These are phyloP conservation scores for Lyophyllum decastes DNA, from an alignment of 768 basidiomycete species.

Conservation along the genomic window DNA sequence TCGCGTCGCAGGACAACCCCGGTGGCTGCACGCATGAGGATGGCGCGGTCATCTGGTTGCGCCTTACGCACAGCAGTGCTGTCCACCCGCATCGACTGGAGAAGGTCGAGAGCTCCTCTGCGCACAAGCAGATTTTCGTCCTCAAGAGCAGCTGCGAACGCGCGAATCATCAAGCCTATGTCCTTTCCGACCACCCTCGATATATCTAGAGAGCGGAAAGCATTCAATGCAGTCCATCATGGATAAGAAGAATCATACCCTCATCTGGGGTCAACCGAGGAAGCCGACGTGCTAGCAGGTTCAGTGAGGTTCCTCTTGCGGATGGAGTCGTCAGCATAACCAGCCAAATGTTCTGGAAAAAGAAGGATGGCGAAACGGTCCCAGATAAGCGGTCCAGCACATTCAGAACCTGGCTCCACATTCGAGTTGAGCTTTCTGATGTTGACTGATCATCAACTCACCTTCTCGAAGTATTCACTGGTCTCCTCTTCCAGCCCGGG, in stretches of 20 bases:
- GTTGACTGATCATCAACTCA: conserved; percentile 25
- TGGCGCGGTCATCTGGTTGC: conserved; percentile 69
- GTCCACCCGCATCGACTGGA: conserved; percentile 75
- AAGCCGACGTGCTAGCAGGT: conserved; percentile 81
- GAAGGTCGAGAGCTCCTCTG: conserved; percentile 80
- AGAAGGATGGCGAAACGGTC: conserved; percentile 85
- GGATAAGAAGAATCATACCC: conserved; percentile 40
- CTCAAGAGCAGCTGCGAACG: conserved; percentile 87
- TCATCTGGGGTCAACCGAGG: conserved; percentile 71
- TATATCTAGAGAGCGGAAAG: conserved; percentile 46
- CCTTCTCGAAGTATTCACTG: conserved; percentile 95
- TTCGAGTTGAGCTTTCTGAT: neutral
- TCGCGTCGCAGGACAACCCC: conserved; percentile 92
- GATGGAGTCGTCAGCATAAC: conserved; percentile 88
- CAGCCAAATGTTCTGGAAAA: conserved; percentile 95
- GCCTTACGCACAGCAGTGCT: conserved; percentile 70
- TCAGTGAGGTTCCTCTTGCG: conserved; percentile 83
- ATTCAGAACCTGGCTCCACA: conserved; percentile 59
- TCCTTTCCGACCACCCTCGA: conserved; percentile 78
- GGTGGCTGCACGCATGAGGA: conserved; percentile 85
- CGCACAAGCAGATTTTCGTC: conserved; percentile 93
- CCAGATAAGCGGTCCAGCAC: conserved; percentile 82
- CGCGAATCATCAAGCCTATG: conserved; percentile 92
- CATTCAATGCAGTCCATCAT: neutral
- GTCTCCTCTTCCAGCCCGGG: conserved; percentile 98